Percentiles rank a stretch among this genome's conserved stretches.
Conservation (phyloP, 768 basidiomycete genomes). For the Hygrophorus pudorinus region DNA sequence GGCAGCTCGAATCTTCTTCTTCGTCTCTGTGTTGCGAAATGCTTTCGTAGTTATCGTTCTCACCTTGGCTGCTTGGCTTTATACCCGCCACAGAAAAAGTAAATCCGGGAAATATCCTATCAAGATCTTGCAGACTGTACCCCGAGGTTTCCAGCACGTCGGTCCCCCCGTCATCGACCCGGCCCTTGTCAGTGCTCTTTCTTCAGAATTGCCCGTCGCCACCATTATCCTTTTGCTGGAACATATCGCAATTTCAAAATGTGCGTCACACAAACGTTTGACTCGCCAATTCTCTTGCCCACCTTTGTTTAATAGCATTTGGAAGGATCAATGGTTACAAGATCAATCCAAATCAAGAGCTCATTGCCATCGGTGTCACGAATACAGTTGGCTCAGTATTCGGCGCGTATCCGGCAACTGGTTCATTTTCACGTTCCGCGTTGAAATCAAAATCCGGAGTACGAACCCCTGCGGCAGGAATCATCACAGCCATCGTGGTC, state of each 20-base stretch:
- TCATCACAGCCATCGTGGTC: constrained; percentile 78
- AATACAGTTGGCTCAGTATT: constrained; percentile 89
- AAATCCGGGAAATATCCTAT: constrained; percentile 67
- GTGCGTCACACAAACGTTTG: constrained; percentile 29
- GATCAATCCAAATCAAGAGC: constrained; percentile 87
- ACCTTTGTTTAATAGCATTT: constrained; percentile 48
- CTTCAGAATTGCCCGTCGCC: constrained; percentile 67
- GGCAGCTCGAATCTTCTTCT: constrained; percentile 64
- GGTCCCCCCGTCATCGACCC: constrained; percentile 29
- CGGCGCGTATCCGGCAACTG: constrained; percentile 91
- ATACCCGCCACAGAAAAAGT: constrained; percentile 53
- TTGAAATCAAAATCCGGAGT: constrained; percentile 95
- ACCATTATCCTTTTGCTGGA: constrained; percentile 88
- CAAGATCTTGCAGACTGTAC: constrained; percentile 75
- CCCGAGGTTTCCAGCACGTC: constrained; percentile 68
- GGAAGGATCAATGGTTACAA: constrained; percentile 94
- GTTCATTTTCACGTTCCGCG: constrained; percentile 97
- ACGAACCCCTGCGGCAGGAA: constrained; percentile 87
- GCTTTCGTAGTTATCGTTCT: constrained; percentile 85
- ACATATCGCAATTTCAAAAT: constrained; percentile 96
- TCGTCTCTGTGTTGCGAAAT: constrained; percentile 65
- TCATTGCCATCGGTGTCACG: constrained; percentile 96
- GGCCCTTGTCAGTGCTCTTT: constrained; percentile 56
- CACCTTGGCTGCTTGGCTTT: constrained; percentile 82
- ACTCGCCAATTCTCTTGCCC: not conserved